Base-by-base conservation (phyloP, 371 early-diverging fungal genomes). In the Mortierella sp. region DNA sequence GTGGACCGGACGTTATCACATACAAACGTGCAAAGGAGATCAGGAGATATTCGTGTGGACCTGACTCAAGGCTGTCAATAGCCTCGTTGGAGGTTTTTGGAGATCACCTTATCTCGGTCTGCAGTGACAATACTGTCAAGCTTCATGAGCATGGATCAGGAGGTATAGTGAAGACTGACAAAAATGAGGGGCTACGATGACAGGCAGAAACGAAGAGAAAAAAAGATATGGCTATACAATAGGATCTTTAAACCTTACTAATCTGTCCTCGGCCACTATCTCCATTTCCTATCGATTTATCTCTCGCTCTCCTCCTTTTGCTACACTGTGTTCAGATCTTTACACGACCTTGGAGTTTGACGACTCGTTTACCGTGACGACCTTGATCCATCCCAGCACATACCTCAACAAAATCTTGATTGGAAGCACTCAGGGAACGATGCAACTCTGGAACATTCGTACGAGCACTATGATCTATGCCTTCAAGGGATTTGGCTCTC, bases 381-480 rank as follows among this genome's bases (percentile, higher is more conserved):
- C 87, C 0, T 82, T 97, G 48, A 81, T 97, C 45, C 99, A 99
- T 70, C 99, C 98, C 37, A 92, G 90, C 84, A 97, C 98, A 0
- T 99, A 98, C 84, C 84, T 98, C 48, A 98, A 99, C 88, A 99
- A 99, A 81, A 83, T 99, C 6, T 84, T 98, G 18, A 81, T 98
- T 16, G 95, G 90, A 25, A 93, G 94, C 71, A 87, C 87, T 14
- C 92, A 98, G 72, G 98, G 97, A 30, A 76, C 86, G 0, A 88
- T 98, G 91, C 94, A 95, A 83, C 85, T 99, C 57, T 97, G 96
- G 96, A 99, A 98, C 81, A 88, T 97, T 72, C 86, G 87, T 57
- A 88, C 90, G 48, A 81, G 94, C 67, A 89, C 90, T 47, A 82
- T 95, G 81, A 79, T 97, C 16, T 93, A 94, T 84, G 90, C 93